Evolutionary conservation across 768 basidiomycete genomes (phyloP).

Genomic region (Leucocoprinus leucothites): DNA sequence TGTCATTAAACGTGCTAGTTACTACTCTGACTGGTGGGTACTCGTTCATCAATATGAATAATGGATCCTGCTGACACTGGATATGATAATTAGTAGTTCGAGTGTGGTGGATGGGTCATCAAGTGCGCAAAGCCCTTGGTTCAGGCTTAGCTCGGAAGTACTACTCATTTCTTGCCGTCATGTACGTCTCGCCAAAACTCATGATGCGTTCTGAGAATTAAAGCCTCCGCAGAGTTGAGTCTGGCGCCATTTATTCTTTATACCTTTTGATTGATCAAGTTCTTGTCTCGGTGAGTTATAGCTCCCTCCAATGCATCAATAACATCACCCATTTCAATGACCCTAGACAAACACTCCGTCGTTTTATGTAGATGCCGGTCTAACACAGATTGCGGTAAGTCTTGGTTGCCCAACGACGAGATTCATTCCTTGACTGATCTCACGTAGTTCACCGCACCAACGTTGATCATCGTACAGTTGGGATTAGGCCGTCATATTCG

Average conservation of each 20-base stretch:
- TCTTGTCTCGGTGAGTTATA: neutral
- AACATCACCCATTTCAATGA: neutral
- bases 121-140: slow-evolving; percentile 24
- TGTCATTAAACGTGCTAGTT: slow-evolving; percentile 30
- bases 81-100: slow-evolving; percentile 24
- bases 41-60: neutral
- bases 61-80: neutral
- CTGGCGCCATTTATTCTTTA: slow-evolving; percentile 1
- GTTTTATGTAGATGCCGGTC: slow-evolving; percentile 22
- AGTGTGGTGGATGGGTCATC: slow-evolving; percentile 30
- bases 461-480: neutral
- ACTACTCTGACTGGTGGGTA: slow-evolving; percentile 31
- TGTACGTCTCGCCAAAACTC: slow-evolving; percentile 22
- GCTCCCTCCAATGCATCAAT: no score
- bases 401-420: neutral
- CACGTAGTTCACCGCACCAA: neutral
- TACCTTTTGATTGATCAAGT: neutral
- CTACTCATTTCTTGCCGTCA: slow-evolving; percentile 29
- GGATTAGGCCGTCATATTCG: neutral
- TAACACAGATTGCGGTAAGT: slow-evolving; percentile 21
- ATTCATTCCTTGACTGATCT: neutral
- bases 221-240: slow-evolving; percentile 19
- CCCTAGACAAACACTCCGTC: neutral
- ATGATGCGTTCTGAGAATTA: slow-evolving; percentile 23
- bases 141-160: slow-evolving; percentile 27